These are phyloP conservation scores for Cercophora newfieldiana DNA, from an alignment of 495 filamentous ascomycete genomes.

Conservation along the genomic window DNA sequence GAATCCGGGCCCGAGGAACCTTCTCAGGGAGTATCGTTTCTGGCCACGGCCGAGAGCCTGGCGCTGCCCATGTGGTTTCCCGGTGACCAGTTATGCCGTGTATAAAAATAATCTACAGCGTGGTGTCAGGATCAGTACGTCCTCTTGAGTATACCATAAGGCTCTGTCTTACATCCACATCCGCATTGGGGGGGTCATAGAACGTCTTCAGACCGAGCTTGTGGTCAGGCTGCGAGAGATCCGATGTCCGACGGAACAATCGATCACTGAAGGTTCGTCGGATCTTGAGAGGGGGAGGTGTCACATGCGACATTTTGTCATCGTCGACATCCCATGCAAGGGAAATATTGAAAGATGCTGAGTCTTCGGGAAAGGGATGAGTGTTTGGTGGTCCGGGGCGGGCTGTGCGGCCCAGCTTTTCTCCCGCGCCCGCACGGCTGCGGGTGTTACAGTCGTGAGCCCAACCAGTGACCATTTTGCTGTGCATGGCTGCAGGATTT, in stretches of 20 bases:
- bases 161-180: not conserved
- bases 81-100: not conserved
- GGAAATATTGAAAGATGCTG: not conserved
- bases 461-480: not conserved
- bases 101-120: conserved; percentile 1
- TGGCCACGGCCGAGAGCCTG: conserved; percentile 1
- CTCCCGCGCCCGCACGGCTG: not conserved
- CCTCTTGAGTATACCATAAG: not conserved
- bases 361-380: not conserved
- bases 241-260: not conserved
- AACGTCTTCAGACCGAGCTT: not conserved
- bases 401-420: not conserved
- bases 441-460: not conserved
- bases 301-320: not conserved
- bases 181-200: not conserved
- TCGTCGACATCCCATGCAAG: not conserved
- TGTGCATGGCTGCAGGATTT: not conserved
- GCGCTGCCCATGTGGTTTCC: not conserved
- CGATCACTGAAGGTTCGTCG: not conserved
- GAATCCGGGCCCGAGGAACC: not conserved
- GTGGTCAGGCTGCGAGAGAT: not conserved
- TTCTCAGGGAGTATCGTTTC: not conserved
- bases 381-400: not conserved
- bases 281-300: not conserved
- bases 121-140: not conserved